Conservation (phyloP, 1,284 basidiomycete genomes). For the Phylloporus sp. region DNA sequence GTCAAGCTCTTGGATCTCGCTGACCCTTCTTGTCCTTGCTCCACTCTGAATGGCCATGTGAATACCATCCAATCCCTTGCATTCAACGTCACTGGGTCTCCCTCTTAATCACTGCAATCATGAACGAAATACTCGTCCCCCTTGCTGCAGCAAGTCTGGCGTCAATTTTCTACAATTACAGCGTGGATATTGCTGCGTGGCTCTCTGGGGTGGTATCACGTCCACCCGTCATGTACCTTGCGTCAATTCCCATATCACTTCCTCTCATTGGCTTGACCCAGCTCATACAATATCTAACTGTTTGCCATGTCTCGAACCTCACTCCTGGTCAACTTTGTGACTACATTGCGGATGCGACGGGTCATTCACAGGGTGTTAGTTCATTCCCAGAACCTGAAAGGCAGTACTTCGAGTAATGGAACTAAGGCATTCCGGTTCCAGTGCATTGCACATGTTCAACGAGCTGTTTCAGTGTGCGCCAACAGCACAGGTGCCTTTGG, state of each 20-base stretch:
- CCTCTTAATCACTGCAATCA: constrained; percentile 69
- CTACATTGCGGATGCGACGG: constrained; percentile 86
- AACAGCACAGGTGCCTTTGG: constrained; percentile 92
- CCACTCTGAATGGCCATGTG: too few relatives aligned
- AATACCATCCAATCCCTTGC: too few relatives aligned
- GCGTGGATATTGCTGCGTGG: constrained; percentile 87
- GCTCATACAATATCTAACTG: constrained; percentile 89
- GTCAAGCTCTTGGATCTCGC: constrained; percentile 94
- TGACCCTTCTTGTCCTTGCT: constrained; percentile 24
- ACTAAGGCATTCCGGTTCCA: constrained; percentile 82
- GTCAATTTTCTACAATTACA: constrained; percentile 77
- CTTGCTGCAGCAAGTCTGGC: constrained; percentile 69
- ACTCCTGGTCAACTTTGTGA: constrained; percentile 82
- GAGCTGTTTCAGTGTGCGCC: constrained; percentile 82
- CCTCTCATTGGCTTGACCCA: constrained; percentile 97
- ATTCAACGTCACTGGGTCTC: constrained; percentile 45
- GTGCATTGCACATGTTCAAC: constrained; percentile 82
- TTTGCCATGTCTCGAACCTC: constrained; percentile 75
- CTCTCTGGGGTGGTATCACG: constrained; percentile 71
- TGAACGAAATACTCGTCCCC: constrained; percentile 71
- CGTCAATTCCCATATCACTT: constrained; percentile 93
- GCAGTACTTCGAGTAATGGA: constrained; percentile 35
- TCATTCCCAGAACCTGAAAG: constrained; percentile 63
- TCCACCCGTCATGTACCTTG: constrained; percentile 88
- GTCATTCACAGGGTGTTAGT: constrained; percentile 98